Evolutionary conservation across 1,284 basidiomycete species (phyloP).

Genomic region (Cystobasidium sp.): DNA sequence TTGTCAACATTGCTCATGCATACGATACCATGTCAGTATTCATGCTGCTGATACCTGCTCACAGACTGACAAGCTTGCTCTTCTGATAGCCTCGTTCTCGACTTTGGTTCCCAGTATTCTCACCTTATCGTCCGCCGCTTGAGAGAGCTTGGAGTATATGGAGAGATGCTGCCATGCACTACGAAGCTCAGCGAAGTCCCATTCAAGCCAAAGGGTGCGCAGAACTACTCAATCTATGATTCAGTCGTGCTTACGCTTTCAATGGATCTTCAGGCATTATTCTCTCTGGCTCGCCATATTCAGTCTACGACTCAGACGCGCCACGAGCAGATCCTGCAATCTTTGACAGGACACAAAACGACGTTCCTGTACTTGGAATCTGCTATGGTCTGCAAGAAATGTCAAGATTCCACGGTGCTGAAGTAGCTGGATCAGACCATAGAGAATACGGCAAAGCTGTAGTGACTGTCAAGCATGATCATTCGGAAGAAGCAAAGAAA

Average conservation of each 20-base stretch:
- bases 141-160: conserved; percentile 97
- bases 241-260: neutral
- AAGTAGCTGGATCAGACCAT: conserved; percentile 85
- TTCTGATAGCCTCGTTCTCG: conserved; percentile 42
- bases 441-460: conserved; percentile 94
- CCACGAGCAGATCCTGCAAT: conserved; percentile 95
- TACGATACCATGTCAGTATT: conserved; percentile 43
- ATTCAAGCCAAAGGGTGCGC: conserved; percentile 90
- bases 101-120: conserved; percentile 61
- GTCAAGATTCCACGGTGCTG: conserved; percentile 84
- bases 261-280: conserved; percentile 75
- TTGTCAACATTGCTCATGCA: conserved; percentile 39
- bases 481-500: conserved; percentile 62
- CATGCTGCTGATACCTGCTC: neutral
- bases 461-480: conserved; percentile 67
- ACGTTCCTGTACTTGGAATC: conserved; percentile 92
- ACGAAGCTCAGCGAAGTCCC: conserved; percentile 84
- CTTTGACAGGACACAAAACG: conserved; percentile 68
- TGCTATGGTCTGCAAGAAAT: conserved; percentile 99
- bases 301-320: conserved; percentile 90
- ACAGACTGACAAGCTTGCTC: neutral
- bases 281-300: conserved; percentile 97
- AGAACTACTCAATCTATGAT: neutral
- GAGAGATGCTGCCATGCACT: conserved; percentile 97
- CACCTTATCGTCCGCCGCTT: conserved; percentile 98